Evolutionary conservation across 176 grass and related monocot genomes (phyloP), one percentile per base, ranked within the genome.

Genomic region (Cenchrus fungigraminus): DNA sequence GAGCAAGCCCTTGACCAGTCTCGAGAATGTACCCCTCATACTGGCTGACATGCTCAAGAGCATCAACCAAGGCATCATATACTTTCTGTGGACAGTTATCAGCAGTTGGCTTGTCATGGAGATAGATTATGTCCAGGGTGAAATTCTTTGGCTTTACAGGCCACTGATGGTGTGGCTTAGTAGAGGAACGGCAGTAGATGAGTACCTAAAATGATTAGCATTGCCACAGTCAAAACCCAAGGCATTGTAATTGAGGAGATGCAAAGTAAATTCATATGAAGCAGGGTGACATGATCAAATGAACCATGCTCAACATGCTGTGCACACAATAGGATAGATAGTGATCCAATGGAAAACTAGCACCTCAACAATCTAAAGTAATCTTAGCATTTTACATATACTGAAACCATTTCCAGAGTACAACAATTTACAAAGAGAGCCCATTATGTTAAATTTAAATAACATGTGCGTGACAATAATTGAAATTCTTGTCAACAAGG

Each of bases 1-100:
- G 78, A 12, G 97, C 83, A 63, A 96, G 86, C 50, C 97, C 91
- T 74, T 99, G 97, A 60, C 93, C 93, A 42, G 80, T 91, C 86
- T 98, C 97, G 28, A 96, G 86, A 81, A 98, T 92, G 78, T 95
- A 98, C 7, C 97, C 97, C 85, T 98, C 97, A 12, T 94, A 89
- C 87, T 98, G 91, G 55, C 83, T 94, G 10, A 98, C 97, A 57
- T 98, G 97, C 65, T 98, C 97, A 4, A 96, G 90, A 19, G 79
- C 83, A 81, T 98, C 97, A 43, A 98, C 97, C 40, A 98, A 69
- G 47, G 65, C 12, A 75, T 98, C 97, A 78, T 95, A 98, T 68
- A 98, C 91, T 20, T 94, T 92, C 51, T 98, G 97, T 10, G 97
- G 97, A 51, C 91, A 95, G 88, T 98, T 98, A 20, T 95, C 89